These are phyloP conservation scores for Bjerkandera adusta DNA, from an alignment of 1,284 basidiomycete genomes.

Conservation along the genomic window DNA sequence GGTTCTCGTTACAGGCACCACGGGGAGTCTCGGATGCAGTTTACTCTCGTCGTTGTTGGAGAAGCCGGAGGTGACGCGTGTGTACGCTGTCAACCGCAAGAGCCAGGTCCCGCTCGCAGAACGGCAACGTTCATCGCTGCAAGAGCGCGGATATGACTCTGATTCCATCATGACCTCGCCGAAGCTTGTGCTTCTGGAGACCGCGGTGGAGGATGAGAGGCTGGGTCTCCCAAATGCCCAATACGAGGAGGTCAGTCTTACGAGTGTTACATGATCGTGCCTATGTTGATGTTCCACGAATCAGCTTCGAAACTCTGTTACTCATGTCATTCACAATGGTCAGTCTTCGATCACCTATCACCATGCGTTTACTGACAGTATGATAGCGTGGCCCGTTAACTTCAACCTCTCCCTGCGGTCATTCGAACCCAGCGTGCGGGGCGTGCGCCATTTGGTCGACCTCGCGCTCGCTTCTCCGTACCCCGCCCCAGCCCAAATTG, in stretches of 20 bases:
- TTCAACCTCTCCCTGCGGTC: conserved; percentile 29
- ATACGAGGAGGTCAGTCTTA: conserved; percentile 18
- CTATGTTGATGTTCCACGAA: background rate
- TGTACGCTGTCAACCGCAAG: conserved; percentile 28
- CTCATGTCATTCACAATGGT: conserved; percentile 28
- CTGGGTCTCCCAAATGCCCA: conserved; percentile 15
- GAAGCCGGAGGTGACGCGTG: conserved; percentile 9
- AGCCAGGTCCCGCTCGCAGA: conserved; percentile 23
- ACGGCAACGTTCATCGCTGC: conserved; percentile 24
- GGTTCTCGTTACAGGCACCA: conserved; percentile 24
- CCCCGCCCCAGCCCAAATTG: conserved; percentile 23
- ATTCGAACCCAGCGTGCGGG: conserved; percentile 21
- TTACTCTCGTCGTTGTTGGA: conserved; percentile 22
- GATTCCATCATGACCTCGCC: conserved; percentile 1
- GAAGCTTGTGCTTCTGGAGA: conserved; percentile 17
- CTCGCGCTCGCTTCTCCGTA: conserved; percentile 28
- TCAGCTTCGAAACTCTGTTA: conserved; percentile 19
- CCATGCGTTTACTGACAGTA: background rate
- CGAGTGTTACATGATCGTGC: background rate
- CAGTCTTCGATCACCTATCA: background rate
- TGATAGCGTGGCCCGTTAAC: conserved; percentile 33
- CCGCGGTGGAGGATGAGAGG: conserved; percentile 13
- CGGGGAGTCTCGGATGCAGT: conserved; percentile 21
- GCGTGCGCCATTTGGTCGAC: conserved; percentile 19
- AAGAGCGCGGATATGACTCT: conserved; percentile 22